Evolutionary conservation across 2,329 filamentous ascomycete species (phyloP).

Genomic region (Lachnum nothofagi): DNA sequence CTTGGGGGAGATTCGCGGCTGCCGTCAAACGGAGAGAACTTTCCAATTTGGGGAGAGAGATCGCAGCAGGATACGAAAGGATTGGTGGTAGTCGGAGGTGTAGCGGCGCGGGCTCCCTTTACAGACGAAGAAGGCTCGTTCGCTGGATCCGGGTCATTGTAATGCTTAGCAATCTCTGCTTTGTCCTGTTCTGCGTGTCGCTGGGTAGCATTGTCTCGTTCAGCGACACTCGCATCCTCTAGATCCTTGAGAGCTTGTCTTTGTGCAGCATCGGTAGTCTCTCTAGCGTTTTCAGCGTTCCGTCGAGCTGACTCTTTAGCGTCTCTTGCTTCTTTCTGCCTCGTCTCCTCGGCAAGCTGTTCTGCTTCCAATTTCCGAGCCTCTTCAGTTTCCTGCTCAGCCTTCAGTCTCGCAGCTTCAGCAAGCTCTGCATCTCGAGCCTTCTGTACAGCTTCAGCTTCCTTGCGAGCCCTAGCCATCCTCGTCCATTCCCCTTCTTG

Average conservation of each 20-base stretch:
- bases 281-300: conserved; percentile 1
- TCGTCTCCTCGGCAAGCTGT: not conserved
- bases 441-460: conserved; percentile 28
- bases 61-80: no score
- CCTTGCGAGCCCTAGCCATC: conserved; percentile 19
- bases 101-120: not conserved
- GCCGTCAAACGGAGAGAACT: conserved; percentile 12
- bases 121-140: not conserved
- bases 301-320: not conserved
- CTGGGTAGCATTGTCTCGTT: not conserved
- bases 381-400: conserved; percentile 7
- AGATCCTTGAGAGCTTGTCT: not conserved
- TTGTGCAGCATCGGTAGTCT: conserved; percentile 1
- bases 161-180: not conserved
- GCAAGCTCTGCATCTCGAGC: conserved; percentile 20
- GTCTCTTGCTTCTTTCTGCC: not conserved
- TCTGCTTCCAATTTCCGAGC: not conserved
- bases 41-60: not conserved
- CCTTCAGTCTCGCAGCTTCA: conserved; percentile 1
- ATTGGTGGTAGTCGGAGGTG: not conserved
- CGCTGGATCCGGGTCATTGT: no score
- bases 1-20: not conserved
- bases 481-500: conserved; percentile 56
- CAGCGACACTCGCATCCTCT: not conserved
- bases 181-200: not conserved